Base-by-base conservation (phyloP, 1,139 yeast species). In the Maudiozyma humilis region DNA sequence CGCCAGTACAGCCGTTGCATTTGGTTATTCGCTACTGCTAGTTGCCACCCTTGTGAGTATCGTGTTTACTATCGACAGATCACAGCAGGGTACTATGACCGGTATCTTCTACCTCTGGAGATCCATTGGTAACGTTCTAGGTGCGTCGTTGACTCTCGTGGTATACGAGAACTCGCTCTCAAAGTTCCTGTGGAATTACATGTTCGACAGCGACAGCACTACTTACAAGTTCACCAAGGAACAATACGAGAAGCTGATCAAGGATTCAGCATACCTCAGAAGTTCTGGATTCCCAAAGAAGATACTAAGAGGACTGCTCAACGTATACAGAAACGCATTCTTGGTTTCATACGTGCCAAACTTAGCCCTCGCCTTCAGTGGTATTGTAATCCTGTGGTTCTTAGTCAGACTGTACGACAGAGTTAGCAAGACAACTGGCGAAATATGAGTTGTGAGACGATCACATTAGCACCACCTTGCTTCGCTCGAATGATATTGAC, bases 81-180 rank as follows among this genome's bases (percentile, higher is more conserved):
- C 62, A 5, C 57, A 60, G 44, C 66, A 60, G 47, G 66, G 63
- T 18, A 61, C 64, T 3, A 53, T 62, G 37, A 62, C 64, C 0
- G 73, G 73, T 34, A 63, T 69, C 57, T 69, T 67, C 50, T 70
- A 70, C 45, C 52, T 70, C 43, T 70, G 71, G 62, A 64, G 73
- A 51, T 71, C 76, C 2, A 59, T 71, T 41, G 78, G 78, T 20
- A 69, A 69, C 44, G 73, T 71, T 13, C 50, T 70, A 12, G 76
- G 77, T 44, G 72, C 71, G 2, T 72, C 76, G 3, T 52, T 71
- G 3, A 62, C 73, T 0, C 53, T 73, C 20, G 64, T 69, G 3
- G 50, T 67, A 0, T 72, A 65, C 50, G 68, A 66, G 40, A 56
- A 56, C 36, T 53, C 56, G 6, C 49, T 69, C 38, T 42, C 56